A percentile compares a stretch with the other conserved stretches of the same genome.
Conservation (phyloP, 2,329 filamentous ascomycete species). For the Bipolaris cookei region DNA sequence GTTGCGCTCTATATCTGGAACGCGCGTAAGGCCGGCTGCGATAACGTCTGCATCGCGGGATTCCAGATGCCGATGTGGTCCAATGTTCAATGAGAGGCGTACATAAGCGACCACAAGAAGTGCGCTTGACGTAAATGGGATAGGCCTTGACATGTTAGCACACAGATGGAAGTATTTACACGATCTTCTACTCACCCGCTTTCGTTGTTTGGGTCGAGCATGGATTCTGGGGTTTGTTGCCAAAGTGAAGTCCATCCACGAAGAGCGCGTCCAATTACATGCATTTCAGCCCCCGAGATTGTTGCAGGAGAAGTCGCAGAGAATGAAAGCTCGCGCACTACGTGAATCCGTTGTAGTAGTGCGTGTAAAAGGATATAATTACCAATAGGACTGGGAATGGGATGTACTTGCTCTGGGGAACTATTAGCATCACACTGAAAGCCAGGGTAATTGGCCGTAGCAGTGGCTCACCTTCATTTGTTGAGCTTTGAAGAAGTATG, state of each 20-base stretch:
- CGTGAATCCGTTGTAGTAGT: conserved; percentile 38
- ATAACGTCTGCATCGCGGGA: conserved; percentile 53
- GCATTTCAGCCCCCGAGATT: conserved; percentile 29
- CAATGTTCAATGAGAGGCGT: conserved; percentile 55
- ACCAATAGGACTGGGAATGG: conserved; percentile 40
- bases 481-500: conserved; percentile 30
- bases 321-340: conserved; percentile 37
- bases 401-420: conserved; percentile 24
- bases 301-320: conserved; percentile 27
- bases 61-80: conserved; percentile 53
- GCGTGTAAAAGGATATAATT: conserved; percentile 43
- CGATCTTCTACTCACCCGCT: conserved; percentile 26
- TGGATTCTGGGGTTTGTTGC: conserved; percentile 46
- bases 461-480: conserved; percentile 9
- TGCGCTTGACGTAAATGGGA: conserved; percentile 54
- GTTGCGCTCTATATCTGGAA: conserved; percentile 55
- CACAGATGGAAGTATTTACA: background rate
- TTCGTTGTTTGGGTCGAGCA: conserved; percentile 46
- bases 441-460: too few species aligned
- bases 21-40: conserved; percentile 48
- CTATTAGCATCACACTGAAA: background rate
- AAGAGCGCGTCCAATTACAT: conserved; percentile 36
- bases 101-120: conserved; percentile 57
- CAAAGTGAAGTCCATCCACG: conserved; percentile 46
- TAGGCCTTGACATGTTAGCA: conserved; percentile 20